phyloP scores from a whole-genome alignment of 306 rosid genomes.

The Fragaria nilgerrensis region DNA sequence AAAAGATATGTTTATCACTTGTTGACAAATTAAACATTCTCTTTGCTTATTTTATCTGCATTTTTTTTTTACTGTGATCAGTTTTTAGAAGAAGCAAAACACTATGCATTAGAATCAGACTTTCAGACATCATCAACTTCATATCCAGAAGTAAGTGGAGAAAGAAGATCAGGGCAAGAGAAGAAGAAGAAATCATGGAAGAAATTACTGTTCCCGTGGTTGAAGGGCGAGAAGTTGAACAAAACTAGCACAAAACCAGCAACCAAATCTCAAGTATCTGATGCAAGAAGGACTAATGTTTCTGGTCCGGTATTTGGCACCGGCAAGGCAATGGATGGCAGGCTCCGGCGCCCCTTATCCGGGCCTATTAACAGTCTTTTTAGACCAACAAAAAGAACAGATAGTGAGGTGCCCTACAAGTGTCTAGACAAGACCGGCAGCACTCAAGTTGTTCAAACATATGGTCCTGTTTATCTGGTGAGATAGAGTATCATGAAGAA shows the following conservation, averaged over 20 bases:
- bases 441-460: slow-evolving; percentile 33
- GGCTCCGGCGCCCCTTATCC: slow-evolving; percentile 40
- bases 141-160: slow-evolving; percentile 39
- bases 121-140: slow-evolving; percentile 34
- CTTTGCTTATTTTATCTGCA: not conserved
- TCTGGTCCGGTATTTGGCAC: slow-evolving; percentile 61
- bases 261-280: slow-evolving; percentile 26
- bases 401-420: slow-evolving; percentile 48
- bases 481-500: slow-evolving; percentile 30
- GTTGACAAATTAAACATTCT: not conserved
- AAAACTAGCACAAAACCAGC: slow-evolving; percentile 28
- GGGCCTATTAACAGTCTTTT: slow-evolving; percentile 61
- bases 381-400: slow-evolving; percentile 38
- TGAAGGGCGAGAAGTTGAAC: slow-evolving; percentile 53
- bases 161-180: slow-evolving; percentile 29
- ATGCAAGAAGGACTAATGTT: slow-evolving; percentile 34
- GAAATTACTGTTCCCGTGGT: slow-evolving; percentile 60
- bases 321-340: slow-evolving; percentile 26
- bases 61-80: slow-evolving; percentile 19
- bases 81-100: slow-evolving; percentile 86
- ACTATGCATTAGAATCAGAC: slow-evolving; percentile 38
- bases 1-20: not conserved
- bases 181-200: slow-evolving; percentile 76
- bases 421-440: slow-evolving; percentile 43
- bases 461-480: slow-evolving; percentile 73